Evolutionary conservation across 179 eudicot genomes (phyloP).

Genomic region (Kewa caespitosa): DNA sequence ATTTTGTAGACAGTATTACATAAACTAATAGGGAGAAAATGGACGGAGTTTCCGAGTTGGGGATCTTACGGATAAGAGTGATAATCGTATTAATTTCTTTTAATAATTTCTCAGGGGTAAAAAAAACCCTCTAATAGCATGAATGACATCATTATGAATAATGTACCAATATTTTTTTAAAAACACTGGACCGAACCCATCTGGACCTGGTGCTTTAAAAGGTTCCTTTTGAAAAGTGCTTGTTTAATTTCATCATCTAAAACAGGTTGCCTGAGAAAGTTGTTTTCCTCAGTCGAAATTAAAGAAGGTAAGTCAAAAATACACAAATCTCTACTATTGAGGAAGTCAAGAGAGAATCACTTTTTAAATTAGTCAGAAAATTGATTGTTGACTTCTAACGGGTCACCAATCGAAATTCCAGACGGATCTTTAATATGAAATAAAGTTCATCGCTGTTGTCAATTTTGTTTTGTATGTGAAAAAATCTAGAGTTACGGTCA

Average conservation of each 20-base stretch:
- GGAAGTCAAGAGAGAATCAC: neutral
- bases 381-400: neutral
- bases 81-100: neutral
- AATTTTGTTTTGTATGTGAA: neutral
- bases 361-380: neutral
- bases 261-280: neutral
- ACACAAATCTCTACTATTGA: neutral
- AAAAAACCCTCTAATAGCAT: neutral
- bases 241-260: neutral
- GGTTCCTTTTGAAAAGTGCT: neutral
- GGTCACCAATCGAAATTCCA: neutral
- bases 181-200: neutral
- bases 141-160: neutral
- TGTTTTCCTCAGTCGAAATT: neutral
- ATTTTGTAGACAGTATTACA: neutral
- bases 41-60: neutral
- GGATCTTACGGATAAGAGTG: neutral
- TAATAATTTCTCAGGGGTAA: neutral
- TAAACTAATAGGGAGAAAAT: slow-evolving; percentile 1
- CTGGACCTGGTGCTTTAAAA: neutral
- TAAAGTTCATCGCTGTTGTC: neutral
- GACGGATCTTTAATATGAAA: neutral
- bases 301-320: neutral
- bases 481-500: neutral
- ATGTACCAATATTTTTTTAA: neutral